Conservation (phyloP, 257 asterid species). For the Henckelia pumila region DNA sequence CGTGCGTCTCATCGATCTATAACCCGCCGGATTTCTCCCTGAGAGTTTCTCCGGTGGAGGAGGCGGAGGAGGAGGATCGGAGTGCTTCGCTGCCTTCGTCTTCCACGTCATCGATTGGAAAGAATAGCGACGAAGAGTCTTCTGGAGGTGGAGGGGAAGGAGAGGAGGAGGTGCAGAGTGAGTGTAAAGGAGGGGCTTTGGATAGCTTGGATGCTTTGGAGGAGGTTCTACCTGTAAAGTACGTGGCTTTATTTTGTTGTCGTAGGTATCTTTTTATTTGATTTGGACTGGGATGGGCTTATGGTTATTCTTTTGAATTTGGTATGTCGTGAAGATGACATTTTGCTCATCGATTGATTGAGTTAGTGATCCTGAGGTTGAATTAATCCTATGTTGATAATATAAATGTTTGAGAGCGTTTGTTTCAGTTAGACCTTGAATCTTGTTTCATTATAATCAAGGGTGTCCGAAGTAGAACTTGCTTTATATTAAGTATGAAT, state of each 20-base stretch:
- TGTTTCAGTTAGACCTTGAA: background rate
- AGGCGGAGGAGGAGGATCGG: conserved; percentile 27
- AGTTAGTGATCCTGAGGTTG: background rate
- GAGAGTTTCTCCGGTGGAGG: conserved; percentile 17
- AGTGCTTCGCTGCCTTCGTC: conserved; percentile 34
- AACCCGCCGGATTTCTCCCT: conserved; percentile 30
- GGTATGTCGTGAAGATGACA: conserved; percentile 3
- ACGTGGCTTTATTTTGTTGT: conserved; percentile 15
- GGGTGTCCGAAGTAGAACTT: background rate
- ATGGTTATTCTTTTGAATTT: background rate
- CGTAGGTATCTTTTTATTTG: background rate
- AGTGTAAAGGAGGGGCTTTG: conserved; percentile 39
- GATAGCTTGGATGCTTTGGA: conserved; percentile 50
- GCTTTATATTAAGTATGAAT: too few species aligned
- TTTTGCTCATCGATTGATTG: background rate
- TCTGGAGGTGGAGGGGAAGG: conserved; percentile 16
- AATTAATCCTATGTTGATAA: background rate
- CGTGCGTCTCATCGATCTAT: conserved; percentile 27
- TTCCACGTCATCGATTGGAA: conserved; percentile 47
- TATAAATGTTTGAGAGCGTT: background rate
- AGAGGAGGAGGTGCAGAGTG: conserved; percentile 57
- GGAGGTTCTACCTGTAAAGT: conserved; percentile 52
- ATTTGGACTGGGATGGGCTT: conserved; percentile 6
- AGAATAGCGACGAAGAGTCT: conserved; percentile 47
- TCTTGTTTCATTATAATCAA: background rate